Evolutionary conservation across 257 asterid species (phyloP).

Genomic region (Rauvolfia tetraphylla): DNA sequence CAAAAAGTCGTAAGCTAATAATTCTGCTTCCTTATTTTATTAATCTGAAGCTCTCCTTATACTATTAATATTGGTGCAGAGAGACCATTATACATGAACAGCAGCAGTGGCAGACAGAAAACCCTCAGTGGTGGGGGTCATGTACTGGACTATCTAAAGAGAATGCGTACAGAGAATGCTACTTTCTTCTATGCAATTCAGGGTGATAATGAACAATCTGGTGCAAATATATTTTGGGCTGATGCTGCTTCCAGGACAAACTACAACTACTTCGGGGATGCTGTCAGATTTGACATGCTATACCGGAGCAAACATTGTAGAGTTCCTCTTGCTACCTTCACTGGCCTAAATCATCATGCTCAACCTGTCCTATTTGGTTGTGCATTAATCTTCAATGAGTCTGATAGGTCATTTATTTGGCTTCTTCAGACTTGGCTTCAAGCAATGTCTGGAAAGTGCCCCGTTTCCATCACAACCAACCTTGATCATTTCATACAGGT

Average conservation of each 20-base stretch:
- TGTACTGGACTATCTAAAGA: conserved; percentile 57
- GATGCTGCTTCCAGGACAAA: conserved; percentile 51
- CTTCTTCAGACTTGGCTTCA: conserved; percentile 68
- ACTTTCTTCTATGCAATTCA: conserved; percentile 60
- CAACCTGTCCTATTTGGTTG: conserved; percentile 81
- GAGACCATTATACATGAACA: conserved; percentile 5
- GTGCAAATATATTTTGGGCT: conserved; percentile 67
- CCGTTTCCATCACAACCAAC: conserved; percentile 63
- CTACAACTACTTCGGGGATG: conserved; percentile 66
- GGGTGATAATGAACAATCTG: conserved; percentile 44
- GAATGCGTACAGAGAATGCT: conserved; percentile 57
- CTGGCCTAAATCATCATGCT: conserved; percentile 83
- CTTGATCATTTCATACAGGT: conserved; percentile 56
- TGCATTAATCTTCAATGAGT: conserved; percentile 62
- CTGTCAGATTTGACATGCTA: conserved; percentile 60
- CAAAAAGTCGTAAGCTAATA: neutral
- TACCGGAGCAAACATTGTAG: conserved; percentile 37
- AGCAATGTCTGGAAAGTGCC: conserved; percentile 59
- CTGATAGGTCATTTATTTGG: conserved; percentile 61
- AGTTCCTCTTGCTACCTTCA: conserved; percentile 62
- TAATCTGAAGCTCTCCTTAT: neutral
- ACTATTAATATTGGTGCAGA: neutral
- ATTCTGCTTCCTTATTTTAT: neutral
- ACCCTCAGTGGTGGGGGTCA: conserved; percentile 47
- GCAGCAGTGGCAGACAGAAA: conserved; percentile 36